Evolutionary conservation across 1,284 basidiomycete species (phyloP), one percentile per base, ranked within the genome.

Genomic region (Ceratobasidium sp.): DNA sequence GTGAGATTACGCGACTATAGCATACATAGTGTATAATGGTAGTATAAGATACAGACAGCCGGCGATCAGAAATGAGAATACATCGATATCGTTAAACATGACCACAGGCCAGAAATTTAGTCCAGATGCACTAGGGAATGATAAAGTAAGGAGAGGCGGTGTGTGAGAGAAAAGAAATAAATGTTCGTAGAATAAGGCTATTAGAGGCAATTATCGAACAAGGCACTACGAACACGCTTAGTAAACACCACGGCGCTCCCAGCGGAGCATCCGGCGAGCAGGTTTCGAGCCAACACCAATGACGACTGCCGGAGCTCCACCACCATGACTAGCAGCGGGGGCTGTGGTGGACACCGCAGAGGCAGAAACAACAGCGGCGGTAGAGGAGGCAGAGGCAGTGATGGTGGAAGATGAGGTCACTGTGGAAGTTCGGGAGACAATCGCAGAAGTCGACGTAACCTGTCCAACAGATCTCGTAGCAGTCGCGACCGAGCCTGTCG

Each of bases 241-340:
- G 38, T 59, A 9, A 14, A 59, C n/a, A 13, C 64, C 47, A 57
- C 52, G 64, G 28, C 64, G 64, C 23, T 57, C 52, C 64, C 64
- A 67, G n/a, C 64, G 64, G 26, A 67, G 64, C 50, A 57, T 57
- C 32, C 64, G 64, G 14, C 64, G 64, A n/a, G 64, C 49, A 23
- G 64, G 64, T 9, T 41, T 67, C 23, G 49, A 47, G 18, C 49
- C 64, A 41, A 43, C 21, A 43, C 50, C 52, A 18, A 57, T 67
- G 7, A 57, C 52, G 11, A 57, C 23, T 13, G 64, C 64, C n/a
- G 62, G 62, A 35, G 62, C 38, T 21, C 59, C 59, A 6, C 55
- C 32, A 26, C 30, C 30, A 21, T 49, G 16, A 18, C 23, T 54
- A 28, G 30, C 50, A 14, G 35, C 35, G 11, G 35, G 6, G 11